Evolutionary conservation across 495 filamentous ascomycete species (phyloP).

Genomic region (Aspergillus incahuasiensis): DNA sequence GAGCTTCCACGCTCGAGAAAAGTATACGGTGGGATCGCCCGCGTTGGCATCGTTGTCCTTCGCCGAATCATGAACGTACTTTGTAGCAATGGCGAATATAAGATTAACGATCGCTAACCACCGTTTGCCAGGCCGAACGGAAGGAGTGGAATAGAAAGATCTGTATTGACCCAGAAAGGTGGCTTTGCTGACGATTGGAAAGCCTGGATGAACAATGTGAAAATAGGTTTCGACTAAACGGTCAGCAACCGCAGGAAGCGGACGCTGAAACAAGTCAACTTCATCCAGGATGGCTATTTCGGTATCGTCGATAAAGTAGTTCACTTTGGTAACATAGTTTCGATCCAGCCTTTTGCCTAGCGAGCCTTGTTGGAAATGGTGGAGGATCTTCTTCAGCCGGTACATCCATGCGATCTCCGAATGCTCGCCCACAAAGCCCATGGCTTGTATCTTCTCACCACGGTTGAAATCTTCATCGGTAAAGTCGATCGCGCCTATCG

Average conservation of each 20-base stretch:
- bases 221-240: conserved; percentile 53
- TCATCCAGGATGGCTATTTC: conserved; percentile 36
- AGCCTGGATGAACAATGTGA: conserved; percentile 49
- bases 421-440: conserved; percentile 59
- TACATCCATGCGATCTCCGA: conserved; percentile 61
- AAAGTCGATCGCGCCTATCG: conserved; percentile 47
- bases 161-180: conserved; percentile 41
- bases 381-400: conserved; percentile 37
- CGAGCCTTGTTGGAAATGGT: conserved; percentile 17
- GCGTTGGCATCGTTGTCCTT: background rate
- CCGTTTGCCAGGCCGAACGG: conserved; percentile 35
- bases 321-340: conserved; percentile 34
- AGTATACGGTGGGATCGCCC: conserved; percentile 49
- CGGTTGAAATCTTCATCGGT: conserved; percentile 57
- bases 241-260: conserved; percentile 47
- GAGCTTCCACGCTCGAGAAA: conserved; percentile 54
- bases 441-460: conserved; percentile 44
- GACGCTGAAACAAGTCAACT: conserved; percentile 46
- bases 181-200: conserved; percentile 54
- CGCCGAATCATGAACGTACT: conserved; percentile 39
- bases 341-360: conserved; percentile 20
- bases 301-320: conserved; percentile 56
- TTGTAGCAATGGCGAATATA: conserved; percentile 60
- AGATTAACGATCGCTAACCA: conserved; percentile 61
- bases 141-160: conserved; percentile 32